Evolutionary conservation across 139 green algal genomes (phyloP), one percentile per base, ranked within the genome.

Genomic region (Pleodorina starrii): DNA sequence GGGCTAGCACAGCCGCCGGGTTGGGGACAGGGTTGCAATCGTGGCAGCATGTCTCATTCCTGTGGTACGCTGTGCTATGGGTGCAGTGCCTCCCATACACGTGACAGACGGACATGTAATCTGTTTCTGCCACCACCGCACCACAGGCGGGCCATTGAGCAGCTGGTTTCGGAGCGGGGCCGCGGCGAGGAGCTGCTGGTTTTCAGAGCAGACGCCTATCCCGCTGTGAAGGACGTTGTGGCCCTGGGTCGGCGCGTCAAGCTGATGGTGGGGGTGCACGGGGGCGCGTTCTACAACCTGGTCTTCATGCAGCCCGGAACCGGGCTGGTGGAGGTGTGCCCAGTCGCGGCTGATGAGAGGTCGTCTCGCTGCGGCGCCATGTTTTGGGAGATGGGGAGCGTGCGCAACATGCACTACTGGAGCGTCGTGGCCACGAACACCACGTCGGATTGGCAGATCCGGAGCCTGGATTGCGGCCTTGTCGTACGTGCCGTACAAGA

Each of bases 231-330:
- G 12, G 73, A 57, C 10, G 25, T 80, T 4, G 42, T 59, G 16
- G 35, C 36, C 9, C 25, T 59, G 25, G 27, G 40, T 23, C 19
- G 25, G 40, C 42, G 42, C 1, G 73, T 80, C 17, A 80, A 80
- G 40, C 73, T 80, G 73, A 59, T 80, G 40, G 42, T 80, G 73
- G 73, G 73, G n/a, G 73, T 59, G 5, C 73, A 80, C 38, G 73
- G 73, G 9, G 73, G 73, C 42, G 73, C 73, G 9, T 44, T 80
- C 42, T 59, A 80, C 44, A 80, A 80, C 73, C 19, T 60, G 4
- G 44, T 44, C 17, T 59, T 80, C 73, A 80, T 80, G 73, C 27
- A 43, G 73, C 73, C 73, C 42, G 73, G 42, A 14, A 80, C 73
- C 9, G 73, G 42, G 40, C 21, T 80, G 0, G 40, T 80, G 40